Evolutionary conservation across 257 asterid species (phyloP).

Genomic region (Datura wrightii): DNA sequence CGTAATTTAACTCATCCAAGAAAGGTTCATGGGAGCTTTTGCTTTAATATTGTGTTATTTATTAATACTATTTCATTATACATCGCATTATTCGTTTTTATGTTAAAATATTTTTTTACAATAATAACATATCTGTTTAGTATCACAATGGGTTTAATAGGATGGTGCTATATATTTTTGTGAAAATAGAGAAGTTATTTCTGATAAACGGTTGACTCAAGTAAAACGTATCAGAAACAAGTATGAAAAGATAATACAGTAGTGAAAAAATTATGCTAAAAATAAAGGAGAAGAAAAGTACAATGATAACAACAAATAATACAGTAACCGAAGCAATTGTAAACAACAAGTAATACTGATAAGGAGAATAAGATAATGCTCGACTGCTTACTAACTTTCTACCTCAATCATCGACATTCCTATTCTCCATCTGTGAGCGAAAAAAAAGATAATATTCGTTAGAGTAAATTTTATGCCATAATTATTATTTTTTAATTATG

Average conservation of each 20-base stretch:
- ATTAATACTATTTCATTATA: neutral
- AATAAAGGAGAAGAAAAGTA: neutral
- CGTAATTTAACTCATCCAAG: constrained; percentile 18
- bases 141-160: neutral
- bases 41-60: neutral
- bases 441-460: neutral
- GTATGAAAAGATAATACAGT: no score
- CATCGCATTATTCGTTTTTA: neutral
- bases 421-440: neutral
- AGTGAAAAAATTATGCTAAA: neutral
- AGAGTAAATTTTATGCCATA: neutral
- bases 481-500: no score
- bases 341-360: neutral
- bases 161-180: no score
- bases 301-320: neutral
- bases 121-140: neutral
- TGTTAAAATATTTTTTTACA: neutral
- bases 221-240: no score
- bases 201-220: no score
- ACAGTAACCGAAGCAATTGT: no score
- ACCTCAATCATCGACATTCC: neutral
- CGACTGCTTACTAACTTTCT: neutral
- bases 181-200: no score
- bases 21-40: constrained; percentile 7
- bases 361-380: neutral